Evolutionary conservation across 805 yeast genomes (phyloP), one percentile per base, ranked within the genome.

Genomic region (Kuraishia capsulata): DNA sequence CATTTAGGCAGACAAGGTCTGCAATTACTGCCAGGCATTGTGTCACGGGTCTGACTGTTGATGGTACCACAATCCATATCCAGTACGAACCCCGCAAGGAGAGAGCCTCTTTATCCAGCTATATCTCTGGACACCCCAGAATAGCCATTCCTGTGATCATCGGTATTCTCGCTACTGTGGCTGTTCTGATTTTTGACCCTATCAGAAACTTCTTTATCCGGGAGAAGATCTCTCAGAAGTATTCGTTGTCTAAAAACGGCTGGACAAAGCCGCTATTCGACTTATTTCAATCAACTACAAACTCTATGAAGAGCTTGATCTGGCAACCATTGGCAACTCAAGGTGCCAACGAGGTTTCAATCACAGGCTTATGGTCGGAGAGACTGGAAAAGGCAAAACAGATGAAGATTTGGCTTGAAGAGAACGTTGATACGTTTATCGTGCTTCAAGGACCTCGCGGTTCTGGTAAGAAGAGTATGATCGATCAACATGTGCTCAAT

Each of bases 391-490:
- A 74, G 43, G 76, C 81, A 1, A 76, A 78, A 41, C 86, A 82
- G 45, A 52, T 92, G 40, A 72, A 70, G 46, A 63, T 83, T 47
- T 84, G 95, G 92, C 63, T 92, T 4, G 78, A 77, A 41, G 98
- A 92, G 56, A 89, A 88, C 44, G 78, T 79, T n/a, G 81, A 83
- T 54, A 86, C 97, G 2, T 92, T 88, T 53, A 88, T 90, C 20
- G 76, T 92, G 3, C 78, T 92, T 3, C 76, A 80, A 44, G 98
- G 98, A 10, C 97, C 98, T 4, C 72, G 86, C 46, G 98, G 98
- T 4, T 78, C 95, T n/a, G 98, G 97, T 18, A 90, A 92, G 50
- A 73, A 78, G 42, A 90, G 79, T 42, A 62, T 87, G 42, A 88
- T 90, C 4, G 60, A 81, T 52, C 77, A 77, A 33, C 76, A 80